Evolutionary conservation across 306 rosid species (phyloP).

Genomic region (Cicer cuneatum): DNA sequence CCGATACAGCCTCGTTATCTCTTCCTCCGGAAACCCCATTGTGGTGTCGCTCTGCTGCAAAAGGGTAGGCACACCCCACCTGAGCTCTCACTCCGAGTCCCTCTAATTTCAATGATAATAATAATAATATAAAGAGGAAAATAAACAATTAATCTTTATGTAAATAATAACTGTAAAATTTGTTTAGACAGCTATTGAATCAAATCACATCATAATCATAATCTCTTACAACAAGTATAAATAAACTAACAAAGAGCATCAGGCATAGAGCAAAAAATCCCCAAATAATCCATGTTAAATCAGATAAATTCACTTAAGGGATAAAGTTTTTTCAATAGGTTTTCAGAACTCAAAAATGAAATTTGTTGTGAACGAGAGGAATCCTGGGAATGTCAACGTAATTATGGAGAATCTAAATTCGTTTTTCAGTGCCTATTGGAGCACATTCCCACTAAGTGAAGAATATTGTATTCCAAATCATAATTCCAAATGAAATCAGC

Average conservation of each 20-base stretch:
- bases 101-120: too few species aligned
- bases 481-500: not conserved
- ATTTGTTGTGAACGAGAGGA: not conserved
- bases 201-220: not conserved
- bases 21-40: constrained; percentile 71
- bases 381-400: not conserved
- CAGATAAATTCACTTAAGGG: too few species aligned
- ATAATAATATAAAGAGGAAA: too few species aligned
- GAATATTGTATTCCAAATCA: not conserved
- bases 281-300: not conserved
- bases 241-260: not conserved
- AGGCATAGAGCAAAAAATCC: not conserved
- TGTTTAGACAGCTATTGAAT: not conserved
- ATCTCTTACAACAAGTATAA: not conserved
- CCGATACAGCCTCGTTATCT: constrained; percentile 51
- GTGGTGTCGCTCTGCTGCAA: not conserved
- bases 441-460: not conserved
- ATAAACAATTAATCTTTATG: too few species aligned
- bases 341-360: too few species aligned
- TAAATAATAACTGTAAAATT: too few species aligned
- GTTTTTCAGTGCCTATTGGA: not conserved
- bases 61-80: too few species aligned
- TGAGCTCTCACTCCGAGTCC: too few species aligned
- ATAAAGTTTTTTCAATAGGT: too few species aligned
- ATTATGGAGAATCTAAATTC: not conserved